phyloP scores from a whole-genome alignment of 176 grass and related monocot species.

The Eleusine indica region DNA sequence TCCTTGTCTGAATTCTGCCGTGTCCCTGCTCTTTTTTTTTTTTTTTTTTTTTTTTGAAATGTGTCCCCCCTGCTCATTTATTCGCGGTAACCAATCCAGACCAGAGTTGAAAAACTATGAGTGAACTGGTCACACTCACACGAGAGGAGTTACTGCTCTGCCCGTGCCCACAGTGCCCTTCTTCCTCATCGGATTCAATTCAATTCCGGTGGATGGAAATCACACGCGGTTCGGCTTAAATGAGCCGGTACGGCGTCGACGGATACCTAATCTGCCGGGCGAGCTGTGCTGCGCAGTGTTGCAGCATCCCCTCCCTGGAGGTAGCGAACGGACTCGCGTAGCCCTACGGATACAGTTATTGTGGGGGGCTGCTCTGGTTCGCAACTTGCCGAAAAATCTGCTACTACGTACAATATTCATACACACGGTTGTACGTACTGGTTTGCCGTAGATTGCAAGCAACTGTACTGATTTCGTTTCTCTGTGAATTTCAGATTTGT shows the following conservation, averaged over 20 bases:
- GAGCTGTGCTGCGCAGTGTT: too few relatives aligned
- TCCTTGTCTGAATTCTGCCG: conserved; percentile 32
- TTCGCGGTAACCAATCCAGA: background rate
- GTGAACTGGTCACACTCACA: background rate
- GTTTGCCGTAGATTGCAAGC: conserved; percentile 16
- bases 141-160: background rate
- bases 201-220: background rate
- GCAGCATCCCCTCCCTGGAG: too few relatives aligned
- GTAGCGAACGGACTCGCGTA: background rate
- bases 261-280: conserved; percentile 32
- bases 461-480: background rate
- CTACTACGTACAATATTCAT: background rate
- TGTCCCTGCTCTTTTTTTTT: background rate
- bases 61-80: conserved; percentile 6
- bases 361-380: background rate
- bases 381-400: conserved; percentile 9
- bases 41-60: too few relatives aligned
- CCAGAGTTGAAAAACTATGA: background rate
- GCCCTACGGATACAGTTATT: background rate
- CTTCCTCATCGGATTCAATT: background rate
- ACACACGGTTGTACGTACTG: too few relatives aligned
- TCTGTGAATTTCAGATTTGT: background rate
- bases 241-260: conserved; percentile 33
- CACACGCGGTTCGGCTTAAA: conserved; percentile 32
- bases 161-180: background rate